Base-by-base conservation (phyloP, 2,329 filamentous ascomycete species). In the Alternaria novae-zelandiae region DNA sequence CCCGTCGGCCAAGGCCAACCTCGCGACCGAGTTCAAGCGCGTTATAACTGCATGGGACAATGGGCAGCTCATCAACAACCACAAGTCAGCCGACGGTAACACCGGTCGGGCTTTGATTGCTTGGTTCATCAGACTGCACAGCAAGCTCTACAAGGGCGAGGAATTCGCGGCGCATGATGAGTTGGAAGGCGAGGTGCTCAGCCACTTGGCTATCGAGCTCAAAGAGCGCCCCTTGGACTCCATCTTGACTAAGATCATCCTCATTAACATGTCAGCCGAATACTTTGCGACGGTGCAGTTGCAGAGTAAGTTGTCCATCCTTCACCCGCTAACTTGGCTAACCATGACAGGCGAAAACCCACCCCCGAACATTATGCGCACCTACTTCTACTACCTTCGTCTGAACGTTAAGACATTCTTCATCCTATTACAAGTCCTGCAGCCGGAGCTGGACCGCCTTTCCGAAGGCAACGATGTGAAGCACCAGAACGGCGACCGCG, bases 51-150 rank as follows among this genome's bases (percentile, higher is more conserved):
- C 85, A 32, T 88, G 86, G 86, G 81, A 85, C 11, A 87, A 86
- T 71, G 82, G 84, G 55, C 83, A 87, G 68, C 73, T 86, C 60
- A 82, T 83, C 63, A 79, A 79, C 63, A 83, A 81, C 63, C 73
- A 78, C 47, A 75, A 70, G 65, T 73, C 69, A 9, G 60, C 69
- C 25, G 74, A 78, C 59, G 84, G 71, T 25, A 86, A 88, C 61
- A 86, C 86, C 2, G 85, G 86, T 43, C 87, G 89, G 68, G 88
- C 89, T 36, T 86, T 97, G 59, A 84, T 90, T 50, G 88, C 89
- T 55, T 96, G 94, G 90, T 97, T 97, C 73, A 87, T 95, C 63
- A 90, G 91, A 70, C 86, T 97, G 46, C 95, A 97, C 77, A 93
- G 93, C 51, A 89, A 91, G 74, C 95, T 92, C 79, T 95, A 91